These are phyloP conservation scores for Chenopodium berlandieri DNA, from an alignment of 148 eudicot genomes.

Conservation along the genomic window DNA sequence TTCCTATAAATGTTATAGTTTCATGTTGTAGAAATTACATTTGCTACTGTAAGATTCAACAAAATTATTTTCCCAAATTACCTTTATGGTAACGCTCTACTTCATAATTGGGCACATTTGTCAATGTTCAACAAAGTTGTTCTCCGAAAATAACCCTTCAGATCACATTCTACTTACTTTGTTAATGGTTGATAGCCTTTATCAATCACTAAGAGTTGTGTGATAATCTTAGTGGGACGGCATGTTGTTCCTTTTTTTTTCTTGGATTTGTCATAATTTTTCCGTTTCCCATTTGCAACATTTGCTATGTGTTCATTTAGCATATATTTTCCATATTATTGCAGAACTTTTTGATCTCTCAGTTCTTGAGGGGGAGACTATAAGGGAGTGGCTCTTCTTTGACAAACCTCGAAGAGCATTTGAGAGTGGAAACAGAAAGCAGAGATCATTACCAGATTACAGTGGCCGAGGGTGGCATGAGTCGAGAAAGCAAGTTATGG, in stretches of 20 bases:
- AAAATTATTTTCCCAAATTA: neutral
- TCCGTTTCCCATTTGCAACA: neutral
- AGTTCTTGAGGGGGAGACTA: conserved; percentile 79
- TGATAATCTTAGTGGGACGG: neutral
- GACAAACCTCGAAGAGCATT: conserved; percentile 98
- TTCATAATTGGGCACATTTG: neutral
- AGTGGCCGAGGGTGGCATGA: conserved; percentile 99
- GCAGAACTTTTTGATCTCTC: conserved; percentile 91
- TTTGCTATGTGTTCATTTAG: neutral
- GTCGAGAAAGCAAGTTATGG: conserved; percentile 94
- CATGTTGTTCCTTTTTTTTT: neutral
- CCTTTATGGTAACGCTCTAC: neutral
- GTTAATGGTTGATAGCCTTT: neutral
- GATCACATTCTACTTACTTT: neutral
- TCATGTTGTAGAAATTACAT: neutral
- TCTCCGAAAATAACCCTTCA: neutral
- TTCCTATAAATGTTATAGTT: neutral
- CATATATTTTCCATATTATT: conserved; percentile 1
- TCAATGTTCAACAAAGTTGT: neutral
- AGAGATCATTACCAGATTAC: conserved; percentile 92
- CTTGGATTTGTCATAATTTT: neutral
- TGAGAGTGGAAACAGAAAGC: conserved; percentile 97
- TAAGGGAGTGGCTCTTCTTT: conserved; percentile 97
- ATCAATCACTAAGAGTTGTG: neutral
- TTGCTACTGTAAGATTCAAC: neutral